phyloP scores from a whole-genome alignment of 495 filamentous ascomycete genomes.

The Podospora bellae-mahoneyi region DNA sequence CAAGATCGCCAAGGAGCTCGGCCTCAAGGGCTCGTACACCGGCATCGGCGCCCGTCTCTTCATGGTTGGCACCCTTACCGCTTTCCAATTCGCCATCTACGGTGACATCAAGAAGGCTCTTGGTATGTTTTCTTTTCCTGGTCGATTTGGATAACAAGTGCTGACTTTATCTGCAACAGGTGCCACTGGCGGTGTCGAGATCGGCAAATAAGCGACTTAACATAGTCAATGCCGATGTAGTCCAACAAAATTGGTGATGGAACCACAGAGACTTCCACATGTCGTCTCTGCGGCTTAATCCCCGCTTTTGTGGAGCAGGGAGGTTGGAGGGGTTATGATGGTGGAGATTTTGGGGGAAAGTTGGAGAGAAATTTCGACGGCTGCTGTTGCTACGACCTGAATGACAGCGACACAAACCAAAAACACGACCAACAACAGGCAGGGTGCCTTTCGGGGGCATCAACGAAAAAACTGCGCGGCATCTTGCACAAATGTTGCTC shows the following conservation, averaged over 20 bases:
- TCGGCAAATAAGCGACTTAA: conserved; percentile 46
- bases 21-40: conserved; percentile 78
- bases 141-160: neutral
- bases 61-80: conserved; percentile 75
- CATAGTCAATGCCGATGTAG: neutral
- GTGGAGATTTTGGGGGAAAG: neutral
- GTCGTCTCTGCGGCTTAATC: conserved; percentile 1
- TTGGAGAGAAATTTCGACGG: neutral
- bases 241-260: conserved; percentile 7
- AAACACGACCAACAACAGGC: neutral
- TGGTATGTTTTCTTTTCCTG: conserved; percentile 10
- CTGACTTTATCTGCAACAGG: conserved; percentile 36
- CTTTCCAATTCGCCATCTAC: conserved; percentile 97
- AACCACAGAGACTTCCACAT: neutral
- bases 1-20: conserved; percentile 96
- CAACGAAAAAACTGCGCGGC: neutral
- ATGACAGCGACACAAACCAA: neutral
- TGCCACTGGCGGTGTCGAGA: conserved; percentile 77
- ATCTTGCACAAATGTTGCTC: neutral
- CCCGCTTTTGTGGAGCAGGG: conserved; percentile 4
- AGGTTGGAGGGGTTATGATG: neutral
- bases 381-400: neutral
- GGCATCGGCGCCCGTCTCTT: conserved; percentile 94
- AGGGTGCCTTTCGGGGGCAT: neutral
- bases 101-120: conserved; percentile 40